phyloP scores from a whole-genome alignment of 2,329 filamentous ascomycete species.

The Corniculantispora saksenae region DNA sequence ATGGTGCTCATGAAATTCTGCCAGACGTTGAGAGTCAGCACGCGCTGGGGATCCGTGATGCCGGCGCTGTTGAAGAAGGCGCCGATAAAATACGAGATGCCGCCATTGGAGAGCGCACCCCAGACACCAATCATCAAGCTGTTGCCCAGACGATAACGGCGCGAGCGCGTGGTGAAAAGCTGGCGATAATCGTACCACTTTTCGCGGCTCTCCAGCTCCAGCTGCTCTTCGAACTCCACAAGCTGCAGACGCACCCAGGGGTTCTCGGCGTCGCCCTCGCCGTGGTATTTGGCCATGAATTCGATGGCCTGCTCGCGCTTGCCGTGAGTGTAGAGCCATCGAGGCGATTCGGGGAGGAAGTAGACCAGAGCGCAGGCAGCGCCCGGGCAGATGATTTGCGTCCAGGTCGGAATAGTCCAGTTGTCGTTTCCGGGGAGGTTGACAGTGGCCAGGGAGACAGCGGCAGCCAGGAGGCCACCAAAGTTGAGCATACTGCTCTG shows the following conservation, averaged over 20 bases:
- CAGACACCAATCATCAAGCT: constrained; percentile 37
- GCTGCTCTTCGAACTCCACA: constrained; percentile 44
- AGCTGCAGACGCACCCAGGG: constrained; percentile 49
- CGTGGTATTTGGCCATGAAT: constrained; percentile 45
- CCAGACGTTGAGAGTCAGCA: constrained; percentile 25
- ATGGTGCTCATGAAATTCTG: constrained; percentile 18
- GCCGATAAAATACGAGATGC: constrained; percentile 50
- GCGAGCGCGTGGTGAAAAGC: constrained; percentile 43
- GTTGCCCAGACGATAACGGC: constrained; percentile 42
- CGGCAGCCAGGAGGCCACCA: constrained; percentile 53
- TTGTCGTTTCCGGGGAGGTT: constrained; percentile 39
- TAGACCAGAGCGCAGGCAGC: constrained; percentile 37
- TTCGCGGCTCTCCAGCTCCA: constrained; percentile 47
- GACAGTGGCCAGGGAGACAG: constrained; percentile 46
- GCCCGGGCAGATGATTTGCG: constrained; percentile 45
- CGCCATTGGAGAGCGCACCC: constrained; percentile 32
- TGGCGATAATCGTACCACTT: constrained; percentile 52
- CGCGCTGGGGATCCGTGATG: constrained; percentile 34
- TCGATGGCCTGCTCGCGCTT: constrained; percentile 37
- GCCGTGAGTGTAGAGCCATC: constrained; percentile 43
- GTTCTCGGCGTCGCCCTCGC: constrained; percentile 45
- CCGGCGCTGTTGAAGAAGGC: constrained; percentile 54
- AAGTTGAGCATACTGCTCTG: constrained; percentile 47
- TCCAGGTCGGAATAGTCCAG: constrained; percentile 46
- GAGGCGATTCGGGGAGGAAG: constrained; percentile 44